phyloP scores from a whole-genome alignment of 805 yeast genomes.

The Hanseniaspora occidentalis region DNA sequence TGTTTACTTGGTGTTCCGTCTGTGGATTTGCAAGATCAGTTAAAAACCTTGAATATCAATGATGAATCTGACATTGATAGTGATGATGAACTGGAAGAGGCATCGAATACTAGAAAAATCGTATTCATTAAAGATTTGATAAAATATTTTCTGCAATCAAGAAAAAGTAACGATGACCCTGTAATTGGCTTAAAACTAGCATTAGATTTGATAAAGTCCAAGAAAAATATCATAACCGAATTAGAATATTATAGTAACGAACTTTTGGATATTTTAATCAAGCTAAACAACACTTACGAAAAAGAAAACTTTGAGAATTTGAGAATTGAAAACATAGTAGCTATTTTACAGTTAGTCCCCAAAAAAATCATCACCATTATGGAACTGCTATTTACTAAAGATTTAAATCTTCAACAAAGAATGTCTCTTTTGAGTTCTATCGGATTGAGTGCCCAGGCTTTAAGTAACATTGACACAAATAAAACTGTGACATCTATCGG shows the following conservation, averaged over 20 bases:
- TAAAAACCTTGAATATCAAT: slow-evolving; percentile 6
- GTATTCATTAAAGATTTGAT: slow-evolving; percentile 68
- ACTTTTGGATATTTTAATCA: slow-evolving; percentile 38
- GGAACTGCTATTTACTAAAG: slow-evolving; percentile 28
- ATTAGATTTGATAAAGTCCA: slow-evolving; percentile 47
- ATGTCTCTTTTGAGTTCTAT: slow-evolving; percentile 54
- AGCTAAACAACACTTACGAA: slow-evolving; percentile 44
- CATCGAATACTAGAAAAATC: slow-evolving; percentile 18
- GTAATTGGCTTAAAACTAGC: slow-evolving; percentile 31
- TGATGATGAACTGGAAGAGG: background rate
- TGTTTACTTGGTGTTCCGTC: no score
- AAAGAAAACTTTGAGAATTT: slow-evolving; percentile 49
- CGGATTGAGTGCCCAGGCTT: slow-evolving; percentile 61
- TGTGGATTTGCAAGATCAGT: slow-evolving; percentile 3
- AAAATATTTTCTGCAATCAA: slow-evolving; percentile 34
- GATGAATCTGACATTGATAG: background rate
- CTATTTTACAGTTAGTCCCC: slow-evolving; percentile 48
- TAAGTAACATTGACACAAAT: slow-evolving; percentile 39
- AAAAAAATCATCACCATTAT: slow-evolving; percentile 25
- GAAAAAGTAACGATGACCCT: slow-evolving; percentile 32
- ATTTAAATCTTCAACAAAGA: slow-evolving; percentile 71
- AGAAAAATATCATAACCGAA: slow-evolving; percentile 47
- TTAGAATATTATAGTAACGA: slow-evolving; percentile 44
- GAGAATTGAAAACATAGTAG: slow-evolving; percentile 50
- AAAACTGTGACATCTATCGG: slow-evolving; percentile 1